Evolutionary conservation across 495 filamentous ascomycete genomes (phyloP).

Genomic region (Sabuloglossum arenarium): DNA sequence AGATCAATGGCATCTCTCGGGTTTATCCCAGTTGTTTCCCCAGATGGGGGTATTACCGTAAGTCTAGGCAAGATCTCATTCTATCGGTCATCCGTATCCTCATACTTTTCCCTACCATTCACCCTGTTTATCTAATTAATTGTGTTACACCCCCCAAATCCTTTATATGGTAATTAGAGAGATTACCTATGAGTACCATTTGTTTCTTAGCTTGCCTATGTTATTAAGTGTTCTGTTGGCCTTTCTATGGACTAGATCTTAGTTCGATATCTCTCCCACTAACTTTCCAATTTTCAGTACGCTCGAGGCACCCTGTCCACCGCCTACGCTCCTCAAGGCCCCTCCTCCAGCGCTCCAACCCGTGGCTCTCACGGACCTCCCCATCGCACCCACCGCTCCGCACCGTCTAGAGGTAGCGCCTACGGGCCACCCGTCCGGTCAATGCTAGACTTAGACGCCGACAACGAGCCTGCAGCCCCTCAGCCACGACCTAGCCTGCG

Average conservation of each 20-base stretch:
- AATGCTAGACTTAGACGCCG: not conserved
- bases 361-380: not conserved
- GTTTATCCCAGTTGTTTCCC: not conserved
- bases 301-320: not conserved
- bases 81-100: not conserved
- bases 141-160: no score
- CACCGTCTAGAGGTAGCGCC: not conserved
- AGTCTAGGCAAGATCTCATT: not conserved
- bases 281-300: no score
- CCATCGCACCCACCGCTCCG: not conserved
- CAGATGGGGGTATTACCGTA: not conserved
- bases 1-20: not conserved
- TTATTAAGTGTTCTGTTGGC: no score
- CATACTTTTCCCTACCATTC: no score
- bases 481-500: slow-evolving; percentile 8
- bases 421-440: not conserved
- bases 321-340: not conserved
- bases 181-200: no score
- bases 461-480: not conserved
- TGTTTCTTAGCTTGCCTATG: no score
- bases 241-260: no score
- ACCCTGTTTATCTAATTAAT: no score
- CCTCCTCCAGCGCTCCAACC: not conserved
- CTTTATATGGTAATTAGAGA: no score
- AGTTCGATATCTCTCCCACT: no score